Conservation (phyloP, 192 early-diverging fungal species). For the Coemansia sp. region DNA sequence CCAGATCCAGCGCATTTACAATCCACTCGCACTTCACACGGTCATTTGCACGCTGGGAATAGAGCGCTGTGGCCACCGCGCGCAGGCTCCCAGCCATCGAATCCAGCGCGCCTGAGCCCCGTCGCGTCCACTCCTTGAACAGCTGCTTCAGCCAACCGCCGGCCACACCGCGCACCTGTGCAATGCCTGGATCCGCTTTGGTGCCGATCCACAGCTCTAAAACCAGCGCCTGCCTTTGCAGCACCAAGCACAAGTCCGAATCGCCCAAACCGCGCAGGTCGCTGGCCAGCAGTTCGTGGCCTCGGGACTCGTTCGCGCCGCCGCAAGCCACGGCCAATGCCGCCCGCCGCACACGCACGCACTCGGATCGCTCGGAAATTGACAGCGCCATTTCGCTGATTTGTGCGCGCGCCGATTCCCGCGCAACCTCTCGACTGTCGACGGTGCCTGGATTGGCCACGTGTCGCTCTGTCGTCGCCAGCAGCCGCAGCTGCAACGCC, state of each 20-base stretch:
- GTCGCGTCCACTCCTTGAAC: conserved; percentile 28
- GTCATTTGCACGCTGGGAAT: background rate
- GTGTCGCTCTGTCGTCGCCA: conserved; percentile 12
- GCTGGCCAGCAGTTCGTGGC: background rate
- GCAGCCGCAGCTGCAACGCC: conserved; percentile 3
- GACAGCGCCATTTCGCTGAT: conserved; percentile 4
- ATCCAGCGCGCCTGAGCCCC: background rate
- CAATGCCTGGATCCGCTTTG: too few species aligned
- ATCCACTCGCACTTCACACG: conserved; percentile 6
- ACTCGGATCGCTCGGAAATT: conserved; percentile 1
- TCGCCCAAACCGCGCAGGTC: background rate
- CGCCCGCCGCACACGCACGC: conserved; percentile 4
- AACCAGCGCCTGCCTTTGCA: conserved; percentile 11
- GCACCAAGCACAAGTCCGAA: background rate
- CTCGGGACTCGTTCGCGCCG: conserved; percentile 6
- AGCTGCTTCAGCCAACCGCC: conserved; percentile 21
- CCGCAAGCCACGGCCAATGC: conserved; percentile 10
- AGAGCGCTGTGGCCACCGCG: conserved; percentile 8
- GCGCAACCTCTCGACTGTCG: background rate
- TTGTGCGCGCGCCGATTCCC: conserved; percentile 8
- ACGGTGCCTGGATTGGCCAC: background rate
- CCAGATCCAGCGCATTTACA: conserved; percentile 27
- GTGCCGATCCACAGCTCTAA: conserved; percentile 13
- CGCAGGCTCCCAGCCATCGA: conserved; percentile 1
- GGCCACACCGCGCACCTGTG: background rate